These are phyloP conservation scores for Dichomitus squalens DNA, from an alignment of 1,284 basidiomycete genomes.

Conservation along the genomic window DNA sequence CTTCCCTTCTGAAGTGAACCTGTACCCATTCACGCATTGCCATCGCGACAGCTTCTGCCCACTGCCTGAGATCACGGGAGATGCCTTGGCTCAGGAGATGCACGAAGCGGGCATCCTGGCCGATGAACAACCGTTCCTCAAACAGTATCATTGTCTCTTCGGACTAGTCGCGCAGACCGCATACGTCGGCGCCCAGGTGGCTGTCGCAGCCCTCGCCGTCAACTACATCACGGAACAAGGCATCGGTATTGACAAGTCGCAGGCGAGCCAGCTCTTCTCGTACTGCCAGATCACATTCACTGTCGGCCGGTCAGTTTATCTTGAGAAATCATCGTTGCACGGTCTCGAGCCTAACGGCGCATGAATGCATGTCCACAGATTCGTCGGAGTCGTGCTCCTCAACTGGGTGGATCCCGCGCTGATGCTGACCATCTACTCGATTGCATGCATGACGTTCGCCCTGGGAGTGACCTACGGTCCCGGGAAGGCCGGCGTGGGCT, in stretches of 20 bases:
- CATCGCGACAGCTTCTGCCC: conserved; percentile 55
- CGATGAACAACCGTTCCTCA: conserved; percentile 64
- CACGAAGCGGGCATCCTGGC: conserved; percentile 43
- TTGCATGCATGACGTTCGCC: conserved; percentile 54
- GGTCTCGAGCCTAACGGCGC: neutral
- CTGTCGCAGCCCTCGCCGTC: conserved; percentile 72
- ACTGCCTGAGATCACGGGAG: conserved; percentile 78
- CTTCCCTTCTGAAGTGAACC: neutral
- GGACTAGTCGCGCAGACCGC: conserved; percentile 72
- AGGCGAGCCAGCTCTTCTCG: conserved; percentile 67
- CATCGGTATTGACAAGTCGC: conserved; percentile 53
- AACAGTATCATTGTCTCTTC: conserved; percentile 71
- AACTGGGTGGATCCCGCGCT: conserved; percentile 68
- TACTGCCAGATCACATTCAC: conserved; percentile 78
- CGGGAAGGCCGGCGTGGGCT: conserved; percentile 60
- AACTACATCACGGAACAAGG: conserved; percentile 69
- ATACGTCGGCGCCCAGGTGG: conserved; percentile 78
- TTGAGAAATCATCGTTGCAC: neutral
- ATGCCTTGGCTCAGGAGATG: conserved; percentile 57
- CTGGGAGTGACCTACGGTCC: conserved; percentile 54
- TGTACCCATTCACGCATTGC: neutral
- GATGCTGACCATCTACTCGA: conserved; percentile 57
- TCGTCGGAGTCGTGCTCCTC: conserved; percentile 65
- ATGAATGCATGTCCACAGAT: conserved; percentile 37
- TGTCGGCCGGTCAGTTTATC: conserved; percentile 52